Evolutionary conservation across 1,139 yeast species (phyloP), one percentile per base, ranked within the genome.

Genomic region (Saccharomyces pastorianus): DNA sequence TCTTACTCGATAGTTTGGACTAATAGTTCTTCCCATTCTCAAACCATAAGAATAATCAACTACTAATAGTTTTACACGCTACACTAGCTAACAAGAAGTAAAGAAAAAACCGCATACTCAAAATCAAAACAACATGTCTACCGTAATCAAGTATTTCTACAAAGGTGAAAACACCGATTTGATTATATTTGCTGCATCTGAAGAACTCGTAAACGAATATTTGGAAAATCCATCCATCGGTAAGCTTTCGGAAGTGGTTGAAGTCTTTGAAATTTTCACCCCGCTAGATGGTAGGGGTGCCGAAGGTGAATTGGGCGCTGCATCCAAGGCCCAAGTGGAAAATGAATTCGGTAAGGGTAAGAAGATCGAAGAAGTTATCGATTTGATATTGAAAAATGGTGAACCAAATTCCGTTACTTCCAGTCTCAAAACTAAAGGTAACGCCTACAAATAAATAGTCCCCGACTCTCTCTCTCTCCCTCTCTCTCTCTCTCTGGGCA

Each of bases 271-370:
- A 64, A 78, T 88, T n/a, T 88, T 78, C 67, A 75, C 79, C 32
- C 78, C 81, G 56, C 78, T 79, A 59, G 76, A 75, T 49, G 86
- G 87, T 50, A 71, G 71, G 47, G 96, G 96, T 34, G 73, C 81
- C 3, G 88, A 82, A 63, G 95, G 95, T 54, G 77, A 79, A 8
- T 70, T 85, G 34, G 89, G 84, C 56, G 84, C 81, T 64, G 95
- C 95, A 1, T 83, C 91, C n/a, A 78, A 81, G 55, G 71, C 74
- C 23, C 85, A 83, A 59, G 71, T 88, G 56, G 78, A 76, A 52
- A 79, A 78, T 59, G 91, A 87, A 62, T 88, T 88, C 61, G 90
- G 89, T 44, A 74, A 78, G 13, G 62, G 59, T 6, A 65, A 73
- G 53, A 71, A 70, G 47, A 63, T 65, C 3, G 85, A 81, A 59